These are phyloP conservation scores for Grifola frondosa DNA, from an alignment of 1,284 basidiomycete species.

Conservation along the genomic window DNA sequence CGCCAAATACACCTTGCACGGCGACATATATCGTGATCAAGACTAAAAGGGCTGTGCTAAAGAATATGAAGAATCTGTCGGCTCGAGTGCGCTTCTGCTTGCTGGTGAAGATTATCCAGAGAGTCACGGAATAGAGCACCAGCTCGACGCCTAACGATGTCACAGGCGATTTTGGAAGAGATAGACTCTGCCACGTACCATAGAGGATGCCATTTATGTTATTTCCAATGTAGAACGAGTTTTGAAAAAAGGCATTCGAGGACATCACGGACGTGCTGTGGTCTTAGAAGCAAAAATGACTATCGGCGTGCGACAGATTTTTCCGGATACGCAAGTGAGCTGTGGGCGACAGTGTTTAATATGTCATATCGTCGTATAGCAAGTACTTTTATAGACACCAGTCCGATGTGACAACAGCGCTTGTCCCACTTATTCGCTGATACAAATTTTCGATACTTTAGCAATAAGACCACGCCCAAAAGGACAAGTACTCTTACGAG, in stretches of 20 bases:
- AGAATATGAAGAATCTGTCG: slow-evolving; percentile 10
- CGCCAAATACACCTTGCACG: slow-evolving; percentile 15
- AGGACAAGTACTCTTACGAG: too few species aligned
- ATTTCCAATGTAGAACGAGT: slow-evolving; percentile 18
- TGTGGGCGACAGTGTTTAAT: too few species aligned
- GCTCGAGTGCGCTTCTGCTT: background rate
- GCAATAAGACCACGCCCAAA: too few species aligned
- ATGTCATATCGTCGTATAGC: too few species aligned
- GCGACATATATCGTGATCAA: slow-evolving; percentile 17
- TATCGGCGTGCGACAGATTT: too few species aligned
- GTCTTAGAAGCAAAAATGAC: too few species aligned
- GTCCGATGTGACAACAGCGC: too few species aligned
- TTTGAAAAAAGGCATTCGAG: slow-evolving; percentile 12
- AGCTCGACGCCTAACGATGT: slow-evolving; percentile 8
- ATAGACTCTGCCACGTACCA: slow-evolving; percentile 1
- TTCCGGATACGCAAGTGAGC: too few species aligned
- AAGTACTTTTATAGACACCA: too few species aligned
- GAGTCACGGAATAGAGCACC: slow-evolving; percentile 10
- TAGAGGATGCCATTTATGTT: slow-evolving; percentile 18
- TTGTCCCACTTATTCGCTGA: too few species aligned
- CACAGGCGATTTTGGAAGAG: background rate
- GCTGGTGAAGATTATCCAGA: slow-evolving; percentile 3
- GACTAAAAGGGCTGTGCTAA: slow-evolving; percentile 15
- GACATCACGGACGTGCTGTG: too few species aligned
- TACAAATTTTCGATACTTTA: too few species aligned